These are phyloP conservation scores for Trichosporon sp. DNA, from an alignment of 1,284 basidiomycete species.

Conservation along the genomic window DNA sequence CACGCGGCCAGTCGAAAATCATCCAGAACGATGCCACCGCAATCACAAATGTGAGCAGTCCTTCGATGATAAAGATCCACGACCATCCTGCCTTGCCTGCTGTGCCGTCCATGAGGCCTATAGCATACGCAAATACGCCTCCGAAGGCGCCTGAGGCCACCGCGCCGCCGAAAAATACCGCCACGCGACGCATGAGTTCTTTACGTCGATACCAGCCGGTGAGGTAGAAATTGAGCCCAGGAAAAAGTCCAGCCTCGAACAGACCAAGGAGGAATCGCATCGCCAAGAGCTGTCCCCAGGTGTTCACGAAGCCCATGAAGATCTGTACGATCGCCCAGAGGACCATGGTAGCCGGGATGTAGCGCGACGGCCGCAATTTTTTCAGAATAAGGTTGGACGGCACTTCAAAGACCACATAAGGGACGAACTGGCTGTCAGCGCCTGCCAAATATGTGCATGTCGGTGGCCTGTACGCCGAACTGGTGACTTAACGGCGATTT, in stretches of 20 bases:
- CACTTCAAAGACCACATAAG: slow-evolving; percentile 49
- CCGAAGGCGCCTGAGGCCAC: slow-evolving; percentile 48
- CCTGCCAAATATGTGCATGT: no score
- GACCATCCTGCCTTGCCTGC: slow-evolving; percentile 49
- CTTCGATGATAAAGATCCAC: slow-evolving; percentile 51
- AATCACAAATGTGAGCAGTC: slow-evolving; percentile 43
- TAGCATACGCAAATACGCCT: slow-evolving; percentile 30
- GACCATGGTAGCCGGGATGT: slow-evolving; percentile 42
- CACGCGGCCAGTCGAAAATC: slow-evolving; percentile 48
- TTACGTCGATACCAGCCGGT: slow-evolving; percentile 48
- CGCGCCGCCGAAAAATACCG: slow-evolving; percentile 49
- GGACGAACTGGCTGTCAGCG: slow-evolving; percentile 12
- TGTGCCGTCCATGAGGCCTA: slow-evolving; percentile 32
- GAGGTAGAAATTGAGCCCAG: slow-evolving; percentile 47
- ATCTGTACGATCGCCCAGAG: slow-evolving; percentile 41
- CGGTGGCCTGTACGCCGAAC: neutral
- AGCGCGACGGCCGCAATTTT: slow-evolving; percentile 39
- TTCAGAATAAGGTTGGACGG: slow-evolving; percentile 49
- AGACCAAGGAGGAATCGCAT: slow-evolving; percentile 46
- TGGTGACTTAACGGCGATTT: neutral
- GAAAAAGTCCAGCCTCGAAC: slow-evolving; percentile 47
- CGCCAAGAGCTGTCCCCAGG: slow-evolving; percentile 31
- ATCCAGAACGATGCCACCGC: slow-evolving; percentile 41
- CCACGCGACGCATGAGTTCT: slow-evolving; percentile 44
- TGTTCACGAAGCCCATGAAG: slow-evolving; percentile 23